Conservation (phyloP, 1,284 basidiomycete species). For the Ganoderma multipileum region DNA sequence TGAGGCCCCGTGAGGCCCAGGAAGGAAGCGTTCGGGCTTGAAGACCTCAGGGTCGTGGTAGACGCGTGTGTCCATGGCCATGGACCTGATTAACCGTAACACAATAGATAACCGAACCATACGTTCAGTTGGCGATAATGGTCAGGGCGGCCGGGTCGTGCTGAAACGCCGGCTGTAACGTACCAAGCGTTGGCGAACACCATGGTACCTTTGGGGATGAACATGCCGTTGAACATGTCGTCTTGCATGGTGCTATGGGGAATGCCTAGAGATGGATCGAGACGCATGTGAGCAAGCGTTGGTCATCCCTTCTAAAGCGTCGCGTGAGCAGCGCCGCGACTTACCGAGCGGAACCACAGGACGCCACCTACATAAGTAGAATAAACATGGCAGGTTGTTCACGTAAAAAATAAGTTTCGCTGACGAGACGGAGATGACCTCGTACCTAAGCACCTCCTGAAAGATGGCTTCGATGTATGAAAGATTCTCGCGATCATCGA, state of each 20-base stretch:
- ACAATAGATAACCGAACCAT: neutral
- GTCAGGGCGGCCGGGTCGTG: too few relatives aligned
- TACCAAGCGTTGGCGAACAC: conserved; percentile 34
- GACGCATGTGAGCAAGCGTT: neutral
- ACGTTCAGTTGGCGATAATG: neutral
- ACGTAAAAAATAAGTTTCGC: neutral
- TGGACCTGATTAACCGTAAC: conserved; percentile 18
- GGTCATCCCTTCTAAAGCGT: neutral
- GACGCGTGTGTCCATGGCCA: conserved; percentile 30
- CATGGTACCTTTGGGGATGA: conserved; percentile 35
- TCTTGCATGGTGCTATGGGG: conserved; percentile 34
- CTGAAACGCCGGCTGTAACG: conserved; percentile 8
- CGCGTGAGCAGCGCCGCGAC: neutral
- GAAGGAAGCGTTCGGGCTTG: conserved; percentile 34
- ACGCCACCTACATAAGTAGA: conserved; percentile 26
- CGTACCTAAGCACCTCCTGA: conserved; percentile 33
- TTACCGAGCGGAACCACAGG: conserved; percentile 32
- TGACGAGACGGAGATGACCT: neutral
- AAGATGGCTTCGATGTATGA: conserved; percentile 42
- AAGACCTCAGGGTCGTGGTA: conserved; percentile 33
- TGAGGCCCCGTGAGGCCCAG: conserved; percentile 19
- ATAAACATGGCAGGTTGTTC: neutral
- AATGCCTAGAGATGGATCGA: conserved; percentile 24
- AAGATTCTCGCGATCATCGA: conserved; percentile 41
- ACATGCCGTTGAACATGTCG: conserved; percentile 35